phyloP scores from a whole-genome alignment of 805 yeast genomes.

The Lachancea thermotolerans region DNA sequence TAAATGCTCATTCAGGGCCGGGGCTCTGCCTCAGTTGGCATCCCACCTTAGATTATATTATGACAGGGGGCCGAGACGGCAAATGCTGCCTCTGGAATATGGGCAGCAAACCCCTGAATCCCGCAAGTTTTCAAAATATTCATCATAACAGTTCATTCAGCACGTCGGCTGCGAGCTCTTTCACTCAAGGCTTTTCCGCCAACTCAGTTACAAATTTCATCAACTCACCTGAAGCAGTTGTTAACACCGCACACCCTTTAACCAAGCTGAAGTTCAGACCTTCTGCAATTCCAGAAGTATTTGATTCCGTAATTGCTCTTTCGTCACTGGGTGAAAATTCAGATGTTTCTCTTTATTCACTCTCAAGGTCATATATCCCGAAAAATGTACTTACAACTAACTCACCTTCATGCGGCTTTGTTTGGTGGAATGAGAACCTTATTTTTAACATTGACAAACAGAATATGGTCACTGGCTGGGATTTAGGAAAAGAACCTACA shows the following conservation, averaged over 20 bases:
- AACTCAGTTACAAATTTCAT: conserved; percentile 1
- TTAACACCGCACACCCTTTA: conserved; percentile 72
- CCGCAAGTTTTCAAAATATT: conserved; percentile 2
- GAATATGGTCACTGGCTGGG: conserved; percentile 30
- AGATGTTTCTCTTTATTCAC: conserved; percentile 59
- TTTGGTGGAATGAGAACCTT: conserved; percentile 31
- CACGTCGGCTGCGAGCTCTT: not conserved
- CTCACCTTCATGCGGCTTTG: conserved; percentile 29
- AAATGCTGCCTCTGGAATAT: conserved; percentile 32
- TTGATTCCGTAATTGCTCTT: conserved; percentile 63
- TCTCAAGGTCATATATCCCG: conserved; percentile 69
- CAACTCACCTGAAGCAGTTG: conserved; percentile 57
- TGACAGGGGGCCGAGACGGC: conserved; percentile 91
- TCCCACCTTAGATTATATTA: conserved; percentile 70
- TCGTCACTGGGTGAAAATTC: conserved; percentile 67
- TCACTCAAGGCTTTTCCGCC: conserved; percentile 4
- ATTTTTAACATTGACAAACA: conserved; percentile 31
- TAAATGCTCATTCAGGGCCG: conserved; percentile 88
- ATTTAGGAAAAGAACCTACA: conserved; percentile 27
- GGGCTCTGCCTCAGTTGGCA: conserved; percentile 87
- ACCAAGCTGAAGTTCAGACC: conserved; percentile 41
- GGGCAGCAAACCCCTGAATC: conserved; percentile 19
- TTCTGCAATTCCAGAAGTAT: conserved; percentile 30
- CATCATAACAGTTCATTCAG: conserved; percentile 1
- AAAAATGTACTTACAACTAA: conserved; percentile 35